Percentiles rank a stretch among this genome's conserved stretches.
phyloP scores from a whole-genome alignment of 1,139 yeast genomes.

The Suhomyces guaymorum region DNA sequence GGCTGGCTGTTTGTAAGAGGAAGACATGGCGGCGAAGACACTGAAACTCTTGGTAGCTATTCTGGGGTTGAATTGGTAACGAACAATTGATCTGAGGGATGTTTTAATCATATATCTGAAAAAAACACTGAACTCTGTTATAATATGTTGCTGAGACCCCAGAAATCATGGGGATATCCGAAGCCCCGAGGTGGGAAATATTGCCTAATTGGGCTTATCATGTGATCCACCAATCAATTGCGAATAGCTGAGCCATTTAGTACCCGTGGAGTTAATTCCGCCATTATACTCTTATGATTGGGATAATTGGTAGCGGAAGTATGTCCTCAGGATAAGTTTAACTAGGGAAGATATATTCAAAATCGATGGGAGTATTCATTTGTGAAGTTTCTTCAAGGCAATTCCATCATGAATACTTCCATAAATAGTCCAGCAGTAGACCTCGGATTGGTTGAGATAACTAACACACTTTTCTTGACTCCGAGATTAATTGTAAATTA shows the following conservation, averaged over 20 bases:
- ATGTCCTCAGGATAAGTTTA: too few species aligned
- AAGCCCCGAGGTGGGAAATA: conserved; percentile 6
- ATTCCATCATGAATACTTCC: too few species aligned
- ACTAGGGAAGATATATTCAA: too few species aligned
- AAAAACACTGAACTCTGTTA: background rate
- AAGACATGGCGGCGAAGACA: conserved; percentile 24
- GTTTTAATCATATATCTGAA: conserved; percentile 7
- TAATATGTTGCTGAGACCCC: conserved; percentile 6
- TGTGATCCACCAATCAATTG: conserved; percentile 7
- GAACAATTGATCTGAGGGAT: conserved; percentile 1
- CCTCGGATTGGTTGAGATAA: too few species aligned
- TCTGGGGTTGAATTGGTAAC: conserved; percentile 1
- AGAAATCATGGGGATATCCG: conserved; percentile 9
- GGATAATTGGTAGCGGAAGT: too few species aligned
- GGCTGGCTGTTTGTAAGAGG: conserved; percentile 44
- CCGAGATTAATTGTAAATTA: too few species aligned
- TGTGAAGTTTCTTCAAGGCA: too few species aligned
- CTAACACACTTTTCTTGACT: too few species aligned
- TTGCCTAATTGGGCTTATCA: conserved; percentile 1
- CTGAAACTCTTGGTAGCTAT: background rate
- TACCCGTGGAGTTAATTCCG: background rate
- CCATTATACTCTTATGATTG: too few species aligned
- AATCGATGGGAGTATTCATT: too few species aligned
- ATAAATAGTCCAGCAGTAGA: too few species aligned
- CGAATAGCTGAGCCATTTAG: background rate